Percentiles rank a stretch among this genome's conserved stretches.
Conservation (phyloP, 305 asterid genomes). For the Fraxinus sp. region DNA sequence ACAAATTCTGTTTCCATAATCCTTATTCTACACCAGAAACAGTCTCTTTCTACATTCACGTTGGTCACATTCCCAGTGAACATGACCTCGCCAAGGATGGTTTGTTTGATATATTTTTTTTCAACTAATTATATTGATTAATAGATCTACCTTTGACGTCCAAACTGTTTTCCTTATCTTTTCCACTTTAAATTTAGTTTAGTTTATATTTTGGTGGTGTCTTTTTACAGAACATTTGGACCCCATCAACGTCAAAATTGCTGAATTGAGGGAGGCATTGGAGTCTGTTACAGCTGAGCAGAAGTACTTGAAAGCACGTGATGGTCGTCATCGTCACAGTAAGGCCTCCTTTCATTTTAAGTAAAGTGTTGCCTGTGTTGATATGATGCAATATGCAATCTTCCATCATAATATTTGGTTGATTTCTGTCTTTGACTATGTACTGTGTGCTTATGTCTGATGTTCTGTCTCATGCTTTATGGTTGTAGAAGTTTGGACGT, state of each 20-base stretch:
- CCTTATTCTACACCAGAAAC: conserved; percentile 85
- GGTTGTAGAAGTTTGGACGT: background rate
- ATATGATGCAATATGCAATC: background rate
- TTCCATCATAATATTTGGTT: background rate
- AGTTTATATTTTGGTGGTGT: background rate
- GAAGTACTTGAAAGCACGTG: conserved; percentile 85
- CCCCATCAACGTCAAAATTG: conserved; percentile 90
- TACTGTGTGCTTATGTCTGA: background rate
- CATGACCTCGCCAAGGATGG: conserved; percentile 96
- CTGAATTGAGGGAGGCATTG: conserved; percentile 92
- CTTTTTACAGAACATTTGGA: conserved; percentile 75
- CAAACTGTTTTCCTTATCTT: conserved; percentile 11
- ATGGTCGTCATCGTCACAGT: conserved; percentile 94
- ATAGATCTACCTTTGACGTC: background rate
- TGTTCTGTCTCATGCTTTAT: background rate
- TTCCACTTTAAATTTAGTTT: background rate
- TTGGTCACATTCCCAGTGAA: conserved; percentile 85
- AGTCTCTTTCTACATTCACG: conserved; percentile 88
- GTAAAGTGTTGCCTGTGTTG: background rate
- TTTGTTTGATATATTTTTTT: conserved; percentile 33
- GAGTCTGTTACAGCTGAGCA: conserved; percentile 88
- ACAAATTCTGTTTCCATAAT: conserved; percentile 92
- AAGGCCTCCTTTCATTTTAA: conserved; percentile 30
- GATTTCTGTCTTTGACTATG: background rate
- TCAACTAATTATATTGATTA: background rate